Percentiles rank a stretch among this genome's conserved stretches.
Conservation (phyloP, 306 rosid species). For the Citrullus colocynthis region DNA sequence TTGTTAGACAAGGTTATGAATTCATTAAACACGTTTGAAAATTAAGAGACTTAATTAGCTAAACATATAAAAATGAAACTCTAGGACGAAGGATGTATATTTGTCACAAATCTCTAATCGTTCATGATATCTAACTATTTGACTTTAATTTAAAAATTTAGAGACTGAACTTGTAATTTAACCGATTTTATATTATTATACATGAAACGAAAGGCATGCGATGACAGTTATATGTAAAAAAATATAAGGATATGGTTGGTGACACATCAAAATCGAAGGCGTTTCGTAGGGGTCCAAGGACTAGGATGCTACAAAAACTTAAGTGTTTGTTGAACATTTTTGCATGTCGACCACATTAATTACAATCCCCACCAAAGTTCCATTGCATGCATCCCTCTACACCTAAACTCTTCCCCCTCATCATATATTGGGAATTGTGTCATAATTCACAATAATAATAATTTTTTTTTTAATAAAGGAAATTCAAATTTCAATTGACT, state of each 20-base stretch:
- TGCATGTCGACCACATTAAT: neutral
- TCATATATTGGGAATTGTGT: neutral
- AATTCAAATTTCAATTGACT: neutral
- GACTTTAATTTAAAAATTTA: no score
- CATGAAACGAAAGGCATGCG: no score
- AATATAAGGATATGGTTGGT: neutral
- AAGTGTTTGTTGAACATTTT: neutral
- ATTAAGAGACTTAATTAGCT: no score
- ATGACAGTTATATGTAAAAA: no score
- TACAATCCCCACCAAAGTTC: neutral
- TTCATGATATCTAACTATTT: no score
- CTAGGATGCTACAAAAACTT: neutral
- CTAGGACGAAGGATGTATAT: no score
- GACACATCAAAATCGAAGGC: neutral
- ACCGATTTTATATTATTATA: no score
- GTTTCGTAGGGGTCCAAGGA: neutral
- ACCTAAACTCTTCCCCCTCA: neutral
- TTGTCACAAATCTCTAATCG: no score
- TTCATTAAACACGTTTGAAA: no score
- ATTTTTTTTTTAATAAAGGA: neutral
- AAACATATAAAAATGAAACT: no score
- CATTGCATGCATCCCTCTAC: neutral
- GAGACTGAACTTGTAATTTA: no score
- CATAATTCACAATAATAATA: neutral
- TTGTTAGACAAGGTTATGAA: no score